phyloP scores from a whole-genome alignment of 805 yeast species.

The Candida pseudoglaebosa region DNA sequence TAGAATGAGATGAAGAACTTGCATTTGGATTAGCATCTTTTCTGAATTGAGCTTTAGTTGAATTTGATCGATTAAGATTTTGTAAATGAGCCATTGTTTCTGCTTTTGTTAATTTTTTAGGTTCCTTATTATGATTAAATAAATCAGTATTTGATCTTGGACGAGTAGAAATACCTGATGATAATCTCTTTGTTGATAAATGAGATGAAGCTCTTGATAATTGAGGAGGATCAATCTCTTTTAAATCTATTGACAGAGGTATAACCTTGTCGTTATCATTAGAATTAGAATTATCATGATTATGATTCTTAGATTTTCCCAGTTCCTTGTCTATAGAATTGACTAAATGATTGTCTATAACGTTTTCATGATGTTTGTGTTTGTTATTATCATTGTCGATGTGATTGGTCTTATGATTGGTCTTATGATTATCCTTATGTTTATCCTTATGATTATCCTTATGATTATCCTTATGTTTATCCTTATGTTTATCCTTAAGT shows the following conservation, averaged over 20 bases:
- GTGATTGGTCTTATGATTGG: too few relatives aligned
- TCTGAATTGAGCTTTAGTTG: conserved; percentile 15
- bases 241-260: neutral
- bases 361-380: too few relatives aligned
- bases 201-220: conserved; percentile 4
- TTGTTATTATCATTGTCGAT: too few relatives aligned
- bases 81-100: conserved; percentile 38
- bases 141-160: conserved; percentile 3
- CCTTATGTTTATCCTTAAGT: too few relatives aligned
- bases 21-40: conserved; percentile 7
- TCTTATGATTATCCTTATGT: too few relatives aligned
- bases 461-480: too few relatives aligned
- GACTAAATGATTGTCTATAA: too few relatives aligned
- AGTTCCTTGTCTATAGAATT: conserved; percentile 1
- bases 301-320: neutral
- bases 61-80: conserved; percentile 26
- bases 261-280: neutral
- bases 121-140: conserved; percentile 5
- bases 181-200: conserved; percentile 1
- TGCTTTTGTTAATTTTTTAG: conserved; percentile 22
- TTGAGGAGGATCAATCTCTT: too few relatives aligned
- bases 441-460: too few relatives aligned
- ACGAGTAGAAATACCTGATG: neutral
- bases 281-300: neutral
- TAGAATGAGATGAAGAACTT: conserved; percentile 3